phyloP scores from a whole-genome alignment of 257 asterid genomes.

The Jacaranda copaia region DNA sequence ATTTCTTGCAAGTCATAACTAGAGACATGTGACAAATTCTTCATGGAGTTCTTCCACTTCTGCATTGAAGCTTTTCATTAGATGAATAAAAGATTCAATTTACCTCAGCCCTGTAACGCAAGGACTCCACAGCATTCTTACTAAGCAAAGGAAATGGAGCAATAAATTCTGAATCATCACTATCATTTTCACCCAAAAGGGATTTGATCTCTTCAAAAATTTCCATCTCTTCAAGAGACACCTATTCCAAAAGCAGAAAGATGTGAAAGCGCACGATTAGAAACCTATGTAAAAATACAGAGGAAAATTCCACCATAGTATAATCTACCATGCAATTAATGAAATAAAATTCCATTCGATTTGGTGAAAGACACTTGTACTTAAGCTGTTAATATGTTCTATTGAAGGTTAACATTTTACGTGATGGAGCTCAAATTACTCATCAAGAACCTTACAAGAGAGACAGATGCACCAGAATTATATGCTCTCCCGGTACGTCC shows the following conservation, averaged over 20 bases:
- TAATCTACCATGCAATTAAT: conserved; percentile 14
- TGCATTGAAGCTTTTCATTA: conserved; percentile 13
- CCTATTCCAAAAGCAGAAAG: conserved; percentile 52
- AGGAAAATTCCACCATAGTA: conserved; percentile 13
- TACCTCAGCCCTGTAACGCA: conserved; percentile 98
- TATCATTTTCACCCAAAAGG: conserved; percentile 72
- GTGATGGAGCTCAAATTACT: conserved; percentile 9
- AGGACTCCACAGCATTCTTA: conserved; percentile 87
- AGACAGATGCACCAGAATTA: conserved; percentile 92
- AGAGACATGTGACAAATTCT: neutral
- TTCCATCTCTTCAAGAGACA: conserved; percentile 74
- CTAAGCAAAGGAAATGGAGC: conserved; percentile 90
- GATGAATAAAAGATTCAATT: conserved; percentile 15
- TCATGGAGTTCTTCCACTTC: conserved; percentile 19
- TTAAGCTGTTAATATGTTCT: neutral
- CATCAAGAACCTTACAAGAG: conserved; percentile 71
- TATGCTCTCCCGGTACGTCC: conserved; percentile 99
- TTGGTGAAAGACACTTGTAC: conserved; percentile 9
- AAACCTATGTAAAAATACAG: neutral
- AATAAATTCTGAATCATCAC: conserved; percentile 68
- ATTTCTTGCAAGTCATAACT: neutral
- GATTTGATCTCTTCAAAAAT: conserved; percentile 82
- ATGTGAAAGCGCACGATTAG: conserved; percentile 20
- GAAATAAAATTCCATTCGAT: neutral
- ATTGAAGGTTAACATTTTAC: conserved; percentile 13